A percentile compares a stretch with the other conserved stretches of the same genome.
phyloP scores from a whole-genome alignment of 768 basidiomycete species.

The Amylocystis lapponica region DNA sequence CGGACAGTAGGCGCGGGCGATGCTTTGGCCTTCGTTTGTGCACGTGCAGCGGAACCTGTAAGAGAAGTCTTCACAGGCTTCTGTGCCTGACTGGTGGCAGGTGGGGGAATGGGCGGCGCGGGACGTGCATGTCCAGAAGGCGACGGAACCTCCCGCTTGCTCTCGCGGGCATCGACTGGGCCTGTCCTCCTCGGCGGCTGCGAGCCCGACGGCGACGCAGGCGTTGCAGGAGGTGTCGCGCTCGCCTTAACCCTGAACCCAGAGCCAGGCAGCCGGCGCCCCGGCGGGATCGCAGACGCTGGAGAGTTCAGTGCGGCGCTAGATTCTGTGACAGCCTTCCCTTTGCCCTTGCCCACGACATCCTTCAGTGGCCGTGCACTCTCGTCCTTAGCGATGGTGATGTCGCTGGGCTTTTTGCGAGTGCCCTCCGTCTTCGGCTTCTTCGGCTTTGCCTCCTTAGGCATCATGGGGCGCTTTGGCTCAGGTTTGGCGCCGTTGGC shows the following conservation, averaged over 20 bases:
- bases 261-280: slow-evolving; percentile 41
- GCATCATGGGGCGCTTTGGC: slow-evolving; percentile 39
- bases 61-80: slow-evolving; percentile 6
- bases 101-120: slow-evolving; percentile 21
- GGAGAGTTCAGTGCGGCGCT: slow-evolving; percentile 8
- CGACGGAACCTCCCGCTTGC: slow-evolving; percentile 22
- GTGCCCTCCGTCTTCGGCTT: slow-evolving; percentile 14
- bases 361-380: slow-evolving; percentile 19
- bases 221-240: slow-evolving; percentile 19
- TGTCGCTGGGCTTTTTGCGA: slow-evolving; percentile 13
- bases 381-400: slow-evolving; percentile 45
- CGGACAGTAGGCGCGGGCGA: neutral
- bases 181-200: slow-evolving; percentile 19
- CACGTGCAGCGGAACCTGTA: slow-evolving; percentile 11
- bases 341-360: slow-evolving; percentile 11
- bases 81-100: slow-evolving; percentile 7
- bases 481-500: slow-evolving; percentile 15
- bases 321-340: slow-evolving; percentile 9
- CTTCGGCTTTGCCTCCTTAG: slow-evolving; percentile 21
- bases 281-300: slow-evolving; percentile 10
- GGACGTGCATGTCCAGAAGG: slow-evolving; percentile 31
- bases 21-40: slow-evolving; percentile 21
- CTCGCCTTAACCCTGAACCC: slow-evolving; percentile 37
- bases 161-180: slow-evolving; percentile 23
- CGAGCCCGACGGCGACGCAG: slow-evolving; percentile 9